Conservation (phyloP, 768 basidiomycete species). For the Boletales sp. region DNA sequence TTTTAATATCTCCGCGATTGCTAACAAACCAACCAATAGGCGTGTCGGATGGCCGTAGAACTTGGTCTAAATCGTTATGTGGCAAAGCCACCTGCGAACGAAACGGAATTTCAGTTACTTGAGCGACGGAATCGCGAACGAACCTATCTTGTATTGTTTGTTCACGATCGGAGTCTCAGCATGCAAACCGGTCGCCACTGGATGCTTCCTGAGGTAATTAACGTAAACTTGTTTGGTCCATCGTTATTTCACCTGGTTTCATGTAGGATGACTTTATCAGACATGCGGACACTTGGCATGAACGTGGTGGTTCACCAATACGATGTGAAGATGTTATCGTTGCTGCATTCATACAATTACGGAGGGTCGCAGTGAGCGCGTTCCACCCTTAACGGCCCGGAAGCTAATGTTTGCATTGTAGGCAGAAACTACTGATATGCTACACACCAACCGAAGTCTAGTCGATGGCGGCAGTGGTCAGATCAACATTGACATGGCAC, state of each 20-base stretch:
- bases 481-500: slow-evolving; percentile 68
- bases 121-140: slow-evolving; percentile 84
- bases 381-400: neutral
- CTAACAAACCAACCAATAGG: slow-evolving; percentile 38
- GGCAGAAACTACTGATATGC: slow-evolving; percentile 79
- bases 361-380: slow-evolving; percentile 69
- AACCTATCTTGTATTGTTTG: slow-evolving; percentile 81
- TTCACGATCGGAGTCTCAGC: slow-evolving; percentile 82
- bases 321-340: slow-evolving; percentile 83
- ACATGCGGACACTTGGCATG: slow-evolving; percentile 69
- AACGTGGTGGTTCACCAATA: slow-evolving; percentile 44
- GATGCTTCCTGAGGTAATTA: slow-evolving; percentile 75
- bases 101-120: slow-evolving; percentile 60
- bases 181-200: slow-evolving; percentile 84
- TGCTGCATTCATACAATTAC: slow-evolving; percentile 71
- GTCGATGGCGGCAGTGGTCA: slow-evolving; percentile 49
- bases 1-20: neutral
- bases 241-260: slow-evolving; percentile 10
- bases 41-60: slow-evolving; percentile 86
- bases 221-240: neutral
- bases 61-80: slow-evolving; percentile 73
- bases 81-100: slow-evolving; percentile 49
- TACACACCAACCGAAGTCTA: slow-evolving; percentile 51
- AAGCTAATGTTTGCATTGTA: slow-evolving; percentile 23
- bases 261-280: slow-evolving; percentile 66